Evolutionary conservation across 2,329 filamentous ascomycete genomes (phyloP), one percentile per base, ranked within the genome.

Genomic region (Scortechinia acanthostroma): DNA sequence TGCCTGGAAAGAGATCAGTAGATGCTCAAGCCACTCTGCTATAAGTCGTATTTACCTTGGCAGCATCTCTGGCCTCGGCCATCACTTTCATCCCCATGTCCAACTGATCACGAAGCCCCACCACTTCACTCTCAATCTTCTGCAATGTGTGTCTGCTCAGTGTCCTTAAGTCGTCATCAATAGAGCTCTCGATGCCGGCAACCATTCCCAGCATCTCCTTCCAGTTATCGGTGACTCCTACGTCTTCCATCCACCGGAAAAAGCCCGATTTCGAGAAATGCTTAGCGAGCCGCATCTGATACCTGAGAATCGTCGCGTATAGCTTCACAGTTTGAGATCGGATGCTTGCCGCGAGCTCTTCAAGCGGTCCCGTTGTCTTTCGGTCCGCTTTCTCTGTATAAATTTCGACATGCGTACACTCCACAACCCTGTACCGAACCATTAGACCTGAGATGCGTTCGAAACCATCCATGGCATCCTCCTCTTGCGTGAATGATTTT

Each of bases 401-500:
- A 6, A 10, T 40, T 17, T 10, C 17, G 35, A 40, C 17, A 19
- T 40, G 6, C 6, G 35, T 40, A 40, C 6, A 19, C 17, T 40
- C 35, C 6, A 40, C 6, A 15, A 40, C 6, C 35, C 6, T 10
- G 17, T 19, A 40, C 20, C 17, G 35, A 40, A 40, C 17, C 17
- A 40, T 13, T 6, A 40, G 6, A 15, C 10, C 35, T 40, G 17
- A 40, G 6, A 40, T 6, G 20, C 20, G 6, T 40, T 19, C 17
- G 35, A 19, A 40, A 6, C 13, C 10, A 15, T 13, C 10, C 6
- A 40, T 19, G 10, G 17, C 35, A 40, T 40, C 35, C 17, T 30
- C 17, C 6, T 19, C 35, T 19, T 40, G 6, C 35, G 17, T 40
- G 10, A 50, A 4, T 1, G 45, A 28, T 14, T 45, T 51, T 2